Base-by-base conservation (phyloP, 2,329 filamentous ascomycete genomes). In the Ascocoryne sarcoides region DNA sequence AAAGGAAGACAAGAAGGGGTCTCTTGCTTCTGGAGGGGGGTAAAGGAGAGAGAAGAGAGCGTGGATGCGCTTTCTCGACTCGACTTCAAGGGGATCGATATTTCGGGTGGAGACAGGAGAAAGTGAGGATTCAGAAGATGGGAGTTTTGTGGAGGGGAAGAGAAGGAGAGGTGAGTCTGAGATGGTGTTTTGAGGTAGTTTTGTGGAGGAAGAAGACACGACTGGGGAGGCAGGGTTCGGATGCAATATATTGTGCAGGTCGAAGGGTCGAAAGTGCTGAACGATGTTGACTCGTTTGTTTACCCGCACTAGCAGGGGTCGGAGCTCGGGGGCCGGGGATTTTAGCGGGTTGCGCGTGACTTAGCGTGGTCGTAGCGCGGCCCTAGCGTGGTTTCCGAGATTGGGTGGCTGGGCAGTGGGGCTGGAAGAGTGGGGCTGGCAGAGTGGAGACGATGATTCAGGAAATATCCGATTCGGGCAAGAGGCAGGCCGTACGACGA, bases 1-100 rank as follows among this genome's bases (percentile, higher is more conserved):
- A 79, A 78, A 79, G 75, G 75, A 78, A 71, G 73, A 75, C 68
- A 78, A 79, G 74, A 79, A 78, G 66, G 66, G 67, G 71, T 68
- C 71, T 75, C 72, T 75, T 71, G 73, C 73, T 76, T 71, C 70
- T 73, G 67, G 71, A 7, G 7, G 23, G 70, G 66, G 66, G 68
- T 60, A 62, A 67, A 65, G 61, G 62, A 63, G 62, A 59, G 59
- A 58, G 57, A 62, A 62, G 57, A 59, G 51, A 56, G 55, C 55
- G 54, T 9, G 35, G 34, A 40, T 35, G 39, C 47, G 46, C 44
- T 48, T 54, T 54, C 49, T 52, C 47, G 45, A 46, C 49, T 47
- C 48, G 39, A 40, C 46, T 44, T 53, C 49, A 42, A 10, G 29
- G 14, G 26, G 19, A 31, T 30, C 32, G 36, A 19, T 26, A 12